phyloP scores from a whole-genome alignment of 495 filamentous ascomycete genomes.

The Xylaria intraflava region DNA sequence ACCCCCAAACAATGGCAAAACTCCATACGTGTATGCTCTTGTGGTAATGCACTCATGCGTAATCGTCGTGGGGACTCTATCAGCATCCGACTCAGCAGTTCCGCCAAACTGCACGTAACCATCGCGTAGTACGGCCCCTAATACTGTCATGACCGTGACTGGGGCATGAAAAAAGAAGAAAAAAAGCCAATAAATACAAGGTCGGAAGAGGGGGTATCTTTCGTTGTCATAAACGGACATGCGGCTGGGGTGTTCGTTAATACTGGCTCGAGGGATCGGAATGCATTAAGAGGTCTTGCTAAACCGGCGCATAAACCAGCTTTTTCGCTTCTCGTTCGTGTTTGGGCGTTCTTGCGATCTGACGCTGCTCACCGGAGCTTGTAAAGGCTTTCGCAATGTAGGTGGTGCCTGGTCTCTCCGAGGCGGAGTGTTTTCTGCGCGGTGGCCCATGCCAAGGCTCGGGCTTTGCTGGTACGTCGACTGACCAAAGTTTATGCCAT shows the following conservation, averaged over 20 bases:
- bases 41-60: not conserved
- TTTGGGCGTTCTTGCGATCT: conserved; percentile 30
- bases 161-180: conserved; percentile 5
- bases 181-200: conserved; percentile 12
- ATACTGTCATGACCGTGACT: not conserved
- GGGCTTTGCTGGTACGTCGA: conserved; percentile 29
- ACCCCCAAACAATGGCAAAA: not conserved
- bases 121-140: not conserved
- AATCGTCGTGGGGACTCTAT: not conserved
- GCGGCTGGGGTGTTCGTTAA: not conserved
- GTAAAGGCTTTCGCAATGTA: conserved; percentile 30
- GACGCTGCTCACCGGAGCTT: conserved; percentile 16
- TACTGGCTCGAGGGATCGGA: not conserved
- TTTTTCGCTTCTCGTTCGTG: conserved; percentile 66
- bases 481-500: conserved; percentile 41
- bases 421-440: conserved; percentile 26
- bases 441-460: conserved; percentile 27
- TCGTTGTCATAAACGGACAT: conserved; percentile 1
- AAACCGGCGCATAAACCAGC: conserved; percentile 80
- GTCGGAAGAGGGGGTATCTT: conserved; percentile 13
- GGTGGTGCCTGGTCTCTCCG: conserved; percentile 28
- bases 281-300: conserved; percentile 51
- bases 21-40: conserved; percentile 10
- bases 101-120: conserved; percentile 1
- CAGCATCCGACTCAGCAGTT: not conserved